Conservation (phyloP, 805 yeast species). For the Candida vartiovaarae region DNA sequence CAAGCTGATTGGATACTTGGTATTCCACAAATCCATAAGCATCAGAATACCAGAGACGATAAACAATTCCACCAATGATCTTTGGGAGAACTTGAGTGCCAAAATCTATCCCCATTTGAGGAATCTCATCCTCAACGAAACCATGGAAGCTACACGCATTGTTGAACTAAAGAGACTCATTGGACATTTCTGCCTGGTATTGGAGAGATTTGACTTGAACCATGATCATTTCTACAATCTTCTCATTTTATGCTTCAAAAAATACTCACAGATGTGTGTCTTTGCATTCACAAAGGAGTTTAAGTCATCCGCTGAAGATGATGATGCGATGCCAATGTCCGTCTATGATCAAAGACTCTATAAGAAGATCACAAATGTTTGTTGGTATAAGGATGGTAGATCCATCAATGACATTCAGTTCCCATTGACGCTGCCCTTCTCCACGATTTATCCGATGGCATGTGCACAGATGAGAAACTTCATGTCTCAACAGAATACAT, state of each 20-base stretch:
- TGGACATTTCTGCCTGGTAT: slow-evolving; percentile 65
- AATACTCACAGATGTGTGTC: slow-evolving; percentile 50
- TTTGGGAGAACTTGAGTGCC: slow-evolving; percentile 65
- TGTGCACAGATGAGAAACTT: slow-evolving; percentile 69
- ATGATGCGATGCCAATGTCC: slow-evolving; percentile 83
- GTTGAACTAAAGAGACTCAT: slow-evolving; percentile 38
- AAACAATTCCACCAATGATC: slow-evolving; percentile 48
- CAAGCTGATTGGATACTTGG: slow-evolving; percentile 67
- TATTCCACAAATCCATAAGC: slow-evolving; percentile 65
- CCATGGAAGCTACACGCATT: slow-evolving; percentile 37
- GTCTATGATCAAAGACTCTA: slow-evolving; percentile 54
- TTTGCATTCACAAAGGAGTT: slow-evolving; percentile 56
- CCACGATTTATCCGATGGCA: slow-evolving; percentile 79
- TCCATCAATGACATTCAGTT: slow-evolving; percentile 30
- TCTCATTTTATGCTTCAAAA: slow-evolving; percentile 49
- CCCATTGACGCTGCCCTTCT: slow-evolving; percentile 75
- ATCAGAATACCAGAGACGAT: slow-evolving; percentile 55
- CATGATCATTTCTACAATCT: slow-evolving; percentile 55
- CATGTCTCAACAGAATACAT: slow-evolving; percentile 55
- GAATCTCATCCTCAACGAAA: slow-evolving; percentile 36
- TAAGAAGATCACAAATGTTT: slow-evolving; percentile 52
- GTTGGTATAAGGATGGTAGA: slow-evolving; percentile 61
- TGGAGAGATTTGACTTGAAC: slow-evolving; percentile 65
- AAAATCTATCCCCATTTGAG: slow-evolving; percentile 55
- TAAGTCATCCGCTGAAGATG: slow-evolving; percentile 55